Percentiles rank a stretch among this genome's conserved stretches.
Conservation (phyloP, 805 yeast species). For the Lipomyces japonicus region DNA sequence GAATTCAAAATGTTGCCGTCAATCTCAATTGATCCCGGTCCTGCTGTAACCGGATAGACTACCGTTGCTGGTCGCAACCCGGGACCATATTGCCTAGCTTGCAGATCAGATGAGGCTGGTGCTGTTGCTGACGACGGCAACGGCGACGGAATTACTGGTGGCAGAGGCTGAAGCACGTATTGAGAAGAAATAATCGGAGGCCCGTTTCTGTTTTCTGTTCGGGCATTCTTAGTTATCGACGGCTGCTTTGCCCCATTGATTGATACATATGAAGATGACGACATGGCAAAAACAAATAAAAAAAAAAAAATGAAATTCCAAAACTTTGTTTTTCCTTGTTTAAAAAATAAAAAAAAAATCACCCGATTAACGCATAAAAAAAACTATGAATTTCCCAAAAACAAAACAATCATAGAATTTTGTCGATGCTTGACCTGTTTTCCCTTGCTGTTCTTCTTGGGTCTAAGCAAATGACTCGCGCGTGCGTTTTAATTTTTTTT, state of each 20-base stretch:
- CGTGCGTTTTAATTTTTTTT: too few relatives aligned
- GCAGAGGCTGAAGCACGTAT: conserved; percentile 1
- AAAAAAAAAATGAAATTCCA: background rate
- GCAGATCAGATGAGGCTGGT: too few relatives aligned
- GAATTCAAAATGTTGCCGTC: background rate
- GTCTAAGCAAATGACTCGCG: too few relatives aligned
- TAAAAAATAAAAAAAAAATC: background rate
- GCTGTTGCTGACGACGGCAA: background rate
- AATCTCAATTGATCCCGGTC: background rate
- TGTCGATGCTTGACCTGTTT: too few relatives aligned
- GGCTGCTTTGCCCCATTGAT: too few relatives aligned
- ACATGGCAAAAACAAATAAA: background rate
- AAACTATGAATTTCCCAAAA: background rate
- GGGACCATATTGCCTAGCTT: background rate
- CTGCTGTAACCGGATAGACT: background rate
- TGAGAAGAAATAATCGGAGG: background rate
- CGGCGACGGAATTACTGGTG: background rate
- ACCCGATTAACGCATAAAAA: background rate
- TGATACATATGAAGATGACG: too few relatives aligned
- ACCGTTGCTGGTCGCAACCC: background rate
- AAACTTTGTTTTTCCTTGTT: background rate
- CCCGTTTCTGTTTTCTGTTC: background rate
- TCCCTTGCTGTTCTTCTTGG: too few relatives aligned
- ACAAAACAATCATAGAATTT: too few relatives aligned
- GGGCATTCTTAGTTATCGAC: too few relatives aligned